These are phyloP conservation scores for Populus davidiana DNA, from an alignment of 345 rosid genomes.

Conservation along the genomic window DNA sequence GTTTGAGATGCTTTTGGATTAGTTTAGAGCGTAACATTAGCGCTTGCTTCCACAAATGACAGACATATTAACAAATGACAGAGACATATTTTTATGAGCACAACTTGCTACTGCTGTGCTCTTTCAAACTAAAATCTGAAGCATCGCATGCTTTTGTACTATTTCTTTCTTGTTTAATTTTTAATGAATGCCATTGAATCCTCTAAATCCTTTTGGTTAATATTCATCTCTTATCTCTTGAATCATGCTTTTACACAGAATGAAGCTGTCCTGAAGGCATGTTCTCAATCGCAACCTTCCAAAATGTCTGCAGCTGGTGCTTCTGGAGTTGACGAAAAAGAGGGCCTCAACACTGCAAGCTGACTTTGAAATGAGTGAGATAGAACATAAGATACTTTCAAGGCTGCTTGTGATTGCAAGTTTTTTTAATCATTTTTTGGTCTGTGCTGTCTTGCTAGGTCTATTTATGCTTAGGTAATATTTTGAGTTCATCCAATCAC, in stretches of 20 bases:
- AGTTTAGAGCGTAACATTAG: neutral
- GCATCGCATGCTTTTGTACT: neutral
- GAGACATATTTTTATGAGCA: no score
- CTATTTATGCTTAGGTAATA: neutral
- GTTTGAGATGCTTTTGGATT: neutral
- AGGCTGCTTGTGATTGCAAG: constrained; percentile 1
- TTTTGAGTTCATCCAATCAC: neutral
- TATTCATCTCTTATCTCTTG: neutral
- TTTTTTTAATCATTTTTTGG: neutral
- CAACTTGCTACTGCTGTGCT: neutral
- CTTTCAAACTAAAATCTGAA: neutral
- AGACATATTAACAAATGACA: no score
- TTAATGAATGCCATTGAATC: neutral
- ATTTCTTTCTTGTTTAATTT: neutral
- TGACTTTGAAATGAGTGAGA: constrained; percentile 9
- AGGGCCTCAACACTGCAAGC: neutral
- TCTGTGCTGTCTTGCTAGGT: neutral
- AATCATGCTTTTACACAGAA: constrained; percentile 17
- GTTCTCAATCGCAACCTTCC: constrained; percentile 20
- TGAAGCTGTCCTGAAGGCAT: constrained; percentile 28
- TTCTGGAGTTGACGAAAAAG: constrained; percentile 8
- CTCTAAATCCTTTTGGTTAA: neutral
- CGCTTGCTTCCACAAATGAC: no score
- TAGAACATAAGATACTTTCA: neutral
- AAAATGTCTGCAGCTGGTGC: neutral